Percentiles rank a stretch among this genome's conserved stretches.
phyloP scores from a whole-genome alignment of 2,329 filamentous ascomycete species.

The Coniochaeta hoffmannii region DNA sequence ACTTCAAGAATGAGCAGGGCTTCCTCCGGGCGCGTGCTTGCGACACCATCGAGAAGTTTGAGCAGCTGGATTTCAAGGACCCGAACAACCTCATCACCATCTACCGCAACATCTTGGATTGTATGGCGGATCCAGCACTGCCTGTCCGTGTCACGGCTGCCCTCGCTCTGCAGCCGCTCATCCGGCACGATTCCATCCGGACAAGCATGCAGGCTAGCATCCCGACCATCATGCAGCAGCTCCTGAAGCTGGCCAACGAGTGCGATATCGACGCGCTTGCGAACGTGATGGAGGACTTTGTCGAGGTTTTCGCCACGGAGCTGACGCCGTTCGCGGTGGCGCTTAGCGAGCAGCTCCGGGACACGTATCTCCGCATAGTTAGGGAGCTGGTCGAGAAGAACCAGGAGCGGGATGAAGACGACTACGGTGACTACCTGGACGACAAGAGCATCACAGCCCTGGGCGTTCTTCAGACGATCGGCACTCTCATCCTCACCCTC shows the following conservation, averaged over 20 bases:
- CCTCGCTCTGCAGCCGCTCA: conserved; percentile 87
- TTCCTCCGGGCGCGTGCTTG: conserved; percentile 92
- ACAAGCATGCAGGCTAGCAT: conserved; percentile 97
- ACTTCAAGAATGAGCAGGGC: conserved; percentile 87
- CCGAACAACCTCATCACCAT: conserved; percentile 91
- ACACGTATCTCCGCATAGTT: conserved; percentile 93
- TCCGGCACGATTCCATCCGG: conserved; percentile 89
- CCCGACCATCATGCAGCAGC: conserved; percentile 97
- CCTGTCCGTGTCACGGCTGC: conserved; percentile 93
- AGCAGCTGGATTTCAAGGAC: conserved; percentile 95
- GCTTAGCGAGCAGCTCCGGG: conserved; percentile 87
- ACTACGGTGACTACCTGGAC: conserved; percentile 85
- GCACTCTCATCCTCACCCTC: conserved; percentile 89
- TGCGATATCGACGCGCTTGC: conserved; percentile 95
- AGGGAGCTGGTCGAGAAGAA: conserved; percentile 86
- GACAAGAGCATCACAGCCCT: conserved; percentile 98
- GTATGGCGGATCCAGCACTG: conserved; percentile 89
- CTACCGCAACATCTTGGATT: conserved; percentile 93
- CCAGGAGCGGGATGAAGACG: conserved; percentile 66
- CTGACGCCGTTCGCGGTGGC: conserved; percentile 95
- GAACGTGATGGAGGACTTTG: conserved; percentile 99
- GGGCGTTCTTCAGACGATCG: conserved; percentile 94
- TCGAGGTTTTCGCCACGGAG: conserved; percentile 96
- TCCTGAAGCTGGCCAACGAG: conserved; percentile 94
- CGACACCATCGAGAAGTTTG: conserved; percentile 96